These are phyloP conservation scores for Pterocarpus santalinus DNA, from an alignment of 306 rosid genomes.

Conservation along the genomic window DNA sequence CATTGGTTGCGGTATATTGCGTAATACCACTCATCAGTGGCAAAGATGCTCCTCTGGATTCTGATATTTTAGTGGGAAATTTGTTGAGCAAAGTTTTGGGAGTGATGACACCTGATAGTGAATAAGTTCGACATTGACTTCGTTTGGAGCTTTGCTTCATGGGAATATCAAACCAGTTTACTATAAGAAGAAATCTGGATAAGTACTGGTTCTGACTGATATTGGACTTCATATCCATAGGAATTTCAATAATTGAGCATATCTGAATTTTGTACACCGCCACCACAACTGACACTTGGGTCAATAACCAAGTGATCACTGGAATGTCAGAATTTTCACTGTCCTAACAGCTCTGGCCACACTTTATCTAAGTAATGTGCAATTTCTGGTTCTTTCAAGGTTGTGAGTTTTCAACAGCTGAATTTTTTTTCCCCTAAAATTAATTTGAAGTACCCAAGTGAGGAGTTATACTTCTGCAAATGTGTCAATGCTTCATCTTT, in stretches of 20 bases:
- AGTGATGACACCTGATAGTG: constrained; percentile 23
- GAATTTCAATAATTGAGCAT: constrained; percentile 4
- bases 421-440: neutral
- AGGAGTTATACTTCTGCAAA: neutral
- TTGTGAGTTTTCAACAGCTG: constrained; percentile 19
- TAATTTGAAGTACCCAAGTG: neutral
- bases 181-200: constrained; percentile 5
- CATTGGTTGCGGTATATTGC: neutral
- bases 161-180: constrained; percentile 21
- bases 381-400: constrained; percentile 16
- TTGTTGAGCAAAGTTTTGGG: constrained; percentile 22
- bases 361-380: neutral
- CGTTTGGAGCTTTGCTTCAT: constrained; percentile 10
- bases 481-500: constrained; percentile 7
- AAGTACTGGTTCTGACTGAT: neutral
- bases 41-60: constrained; percentile 3
- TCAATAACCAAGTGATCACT: constrained; percentile 26
- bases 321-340: constrained; percentile 21
- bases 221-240: neutral
- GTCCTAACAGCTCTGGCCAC: neutral
- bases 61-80: constrained; percentile 22
- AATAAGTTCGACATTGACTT: constrained; percentile 32
- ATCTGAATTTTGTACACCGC: neutral
- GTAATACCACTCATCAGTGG: neutral
- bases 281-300: constrained; percentile 10